Conservation (phyloP, 257 asterid species). For the Prunella vulgaris region DNA sequence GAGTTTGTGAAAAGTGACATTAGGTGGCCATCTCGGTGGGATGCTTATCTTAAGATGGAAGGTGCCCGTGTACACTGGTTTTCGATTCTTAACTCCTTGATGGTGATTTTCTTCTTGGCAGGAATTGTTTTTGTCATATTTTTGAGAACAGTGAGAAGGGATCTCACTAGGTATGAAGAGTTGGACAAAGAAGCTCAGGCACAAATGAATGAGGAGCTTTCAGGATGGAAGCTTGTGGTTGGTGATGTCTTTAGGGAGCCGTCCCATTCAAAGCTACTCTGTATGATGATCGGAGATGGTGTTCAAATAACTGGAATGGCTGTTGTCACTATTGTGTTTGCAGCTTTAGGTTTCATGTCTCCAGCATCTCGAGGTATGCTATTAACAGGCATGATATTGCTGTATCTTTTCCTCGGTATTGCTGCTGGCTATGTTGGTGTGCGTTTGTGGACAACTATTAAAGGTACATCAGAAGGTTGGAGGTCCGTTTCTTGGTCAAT, state of each 20-base stretch:
- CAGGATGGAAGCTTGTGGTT: constrained; percentile 90
- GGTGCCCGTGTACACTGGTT: constrained; percentile 90
- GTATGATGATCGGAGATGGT: constrained; percentile 81
- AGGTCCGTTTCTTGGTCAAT: constrained; percentile 68
- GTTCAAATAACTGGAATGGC: constrained; percentile 80
- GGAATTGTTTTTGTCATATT: constrained; percentile 83
- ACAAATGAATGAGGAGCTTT: constrained; percentile 85
- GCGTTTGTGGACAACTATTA: constrained; percentile 65
- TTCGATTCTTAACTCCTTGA: constrained; percentile 74
- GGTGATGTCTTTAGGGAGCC: constrained; percentile 91
- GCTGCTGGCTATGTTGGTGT: constrained; percentile 68
- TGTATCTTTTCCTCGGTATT: constrained; percentile 76
- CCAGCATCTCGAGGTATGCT: constrained; percentile 93
- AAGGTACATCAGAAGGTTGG: constrained; percentile 70
- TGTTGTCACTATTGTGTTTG: constrained; percentile 66
- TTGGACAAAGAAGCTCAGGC: constrained; percentile 85
- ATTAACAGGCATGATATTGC: constrained; percentile 76
- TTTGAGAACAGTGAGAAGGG: constrained; percentile 81
- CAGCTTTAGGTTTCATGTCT: constrained; percentile 84
- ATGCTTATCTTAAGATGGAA: constrained; percentile 82
- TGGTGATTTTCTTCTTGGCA: constrained; percentile 82
- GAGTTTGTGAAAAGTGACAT: constrained; percentile 63
- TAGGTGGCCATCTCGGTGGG: constrained; percentile 94
- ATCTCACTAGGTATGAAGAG: constrained; percentile 80
- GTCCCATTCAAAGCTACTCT: constrained; percentile 54